phyloP scores from a whole-genome alignment of 1,139 yeast genomes.

The Taphrina betulina region DNA sequence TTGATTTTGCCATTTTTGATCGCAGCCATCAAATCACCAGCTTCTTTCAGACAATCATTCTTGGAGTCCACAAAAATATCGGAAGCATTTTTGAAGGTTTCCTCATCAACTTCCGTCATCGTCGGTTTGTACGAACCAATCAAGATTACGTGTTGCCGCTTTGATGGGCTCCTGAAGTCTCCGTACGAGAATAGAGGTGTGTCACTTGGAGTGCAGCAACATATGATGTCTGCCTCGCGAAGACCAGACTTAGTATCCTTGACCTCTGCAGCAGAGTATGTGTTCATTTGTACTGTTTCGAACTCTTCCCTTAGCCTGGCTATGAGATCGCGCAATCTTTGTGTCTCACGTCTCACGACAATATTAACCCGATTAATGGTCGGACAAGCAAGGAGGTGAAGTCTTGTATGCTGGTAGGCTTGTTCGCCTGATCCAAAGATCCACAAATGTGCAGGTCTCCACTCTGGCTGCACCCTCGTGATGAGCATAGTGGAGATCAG shows the following conservation, averaged over 20 bases:
- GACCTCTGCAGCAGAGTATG: not conserved
- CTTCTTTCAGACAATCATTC: not conserved
- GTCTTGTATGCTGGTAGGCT: not conserved
- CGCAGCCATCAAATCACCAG: conserved; percentile 3
- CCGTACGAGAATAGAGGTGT: not conserved
- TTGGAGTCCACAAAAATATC: not conserved
- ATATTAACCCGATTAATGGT: too few relatives aligned
- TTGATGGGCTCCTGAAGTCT: not conserved
- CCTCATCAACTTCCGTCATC: not conserved
- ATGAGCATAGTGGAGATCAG: not conserved
- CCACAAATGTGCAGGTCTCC: not conserved
- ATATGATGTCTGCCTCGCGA: not conserved
- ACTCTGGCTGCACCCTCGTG: not conserved
- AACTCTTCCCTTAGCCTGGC: too few relatives aligned
- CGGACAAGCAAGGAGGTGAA: too few relatives aligned
- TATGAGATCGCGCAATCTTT: too few relatives aligned
- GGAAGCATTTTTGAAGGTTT: not conserved
- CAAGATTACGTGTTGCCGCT: not conserved
- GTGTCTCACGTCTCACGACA: too few relatives aligned
- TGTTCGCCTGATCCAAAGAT: conserved; percentile 7
- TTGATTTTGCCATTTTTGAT: not conserved
- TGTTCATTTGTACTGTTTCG: too few relatives aligned
- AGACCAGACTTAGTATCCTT: not conserved
- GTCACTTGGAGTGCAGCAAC: not conserved
- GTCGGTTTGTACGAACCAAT: conserved; percentile 1